Conservation (phyloP, 768 basidiomycete genomes). For the Boletus sensibilis region DNA sequence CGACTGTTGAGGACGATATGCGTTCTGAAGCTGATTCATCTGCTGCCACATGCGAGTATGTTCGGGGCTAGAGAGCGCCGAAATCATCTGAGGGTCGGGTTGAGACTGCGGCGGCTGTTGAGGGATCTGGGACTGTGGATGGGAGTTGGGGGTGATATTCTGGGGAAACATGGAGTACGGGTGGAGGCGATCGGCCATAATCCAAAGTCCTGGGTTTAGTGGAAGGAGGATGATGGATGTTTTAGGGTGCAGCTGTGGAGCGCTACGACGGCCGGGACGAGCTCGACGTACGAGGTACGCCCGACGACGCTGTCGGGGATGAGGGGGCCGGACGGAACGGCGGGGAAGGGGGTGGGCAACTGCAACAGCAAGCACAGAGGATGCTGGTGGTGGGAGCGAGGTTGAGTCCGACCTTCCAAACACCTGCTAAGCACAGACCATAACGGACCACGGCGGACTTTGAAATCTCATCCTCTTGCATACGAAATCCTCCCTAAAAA, state of each 20-base stretch:
- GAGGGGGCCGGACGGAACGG: slow-evolving; percentile 45
- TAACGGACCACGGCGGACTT: slow-evolving; percentile 36
- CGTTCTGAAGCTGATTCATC: slow-evolving; percentile 46
- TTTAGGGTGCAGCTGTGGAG: slow-evolving; percentile 27
- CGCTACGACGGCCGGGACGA: slow-evolving; percentile 27
- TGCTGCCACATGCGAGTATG: slow-evolving; percentile 58
- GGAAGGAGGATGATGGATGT: slow-evolving; percentile 30
- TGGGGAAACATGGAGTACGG: slow-evolving; percentile 54
- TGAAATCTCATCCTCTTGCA: slow-evolving; percentile 26
- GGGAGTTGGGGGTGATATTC: slow-evolving; percentile 45
- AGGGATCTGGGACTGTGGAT: slow-evolving; percentile 41
- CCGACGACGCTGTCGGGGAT: slow-evolving; percentile 26
- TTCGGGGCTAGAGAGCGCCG: slow-evolving; percentile 49
- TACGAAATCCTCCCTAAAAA: slow-evolving; percentile 13
- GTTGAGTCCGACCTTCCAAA: slow-evolving; percentile 46
- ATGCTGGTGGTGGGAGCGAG: slow-evolving; percentile 61
- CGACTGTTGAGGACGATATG: slow-evolving; percentile 43
- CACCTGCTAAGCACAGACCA: slow-evolving; percentile 40
- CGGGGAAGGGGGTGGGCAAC: slow-evolving; percentile 41
- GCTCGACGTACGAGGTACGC: slow-evolving; percentile 21
- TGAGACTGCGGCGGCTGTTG: slow-evolving; percentile 47
- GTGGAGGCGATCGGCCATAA: slow-evolving; percentile 62
- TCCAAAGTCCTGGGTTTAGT: slow-evolving; percentile 32
- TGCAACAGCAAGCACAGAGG: slow-evolving; percentile 32
- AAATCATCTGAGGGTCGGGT: slow-evolving; percentile 38